Percentiles rank a stretch among this genome's conserved stretches.
phyloP scores from a whole-genome alignment of 108 stramenopile species.

The Pseudonitzschia delicatissima region DNA sequence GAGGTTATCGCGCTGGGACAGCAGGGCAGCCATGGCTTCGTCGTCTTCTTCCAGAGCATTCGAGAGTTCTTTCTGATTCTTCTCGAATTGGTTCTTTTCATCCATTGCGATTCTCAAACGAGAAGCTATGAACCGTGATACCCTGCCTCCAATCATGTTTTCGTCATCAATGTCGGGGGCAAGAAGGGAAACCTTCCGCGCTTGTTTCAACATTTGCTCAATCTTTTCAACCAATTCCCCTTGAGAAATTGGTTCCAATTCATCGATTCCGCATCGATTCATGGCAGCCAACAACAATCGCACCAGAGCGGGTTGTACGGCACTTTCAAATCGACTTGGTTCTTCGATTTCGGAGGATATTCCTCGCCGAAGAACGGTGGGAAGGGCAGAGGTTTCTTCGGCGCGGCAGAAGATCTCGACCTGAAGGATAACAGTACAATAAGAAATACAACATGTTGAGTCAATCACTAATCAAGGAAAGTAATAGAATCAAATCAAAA shows the following conservation, averaged over 20 bases:
- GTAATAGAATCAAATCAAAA: background rate
- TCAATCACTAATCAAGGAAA: background rate
- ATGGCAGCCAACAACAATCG: slow-evolving; percentile 18
- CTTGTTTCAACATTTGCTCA: slow-evolving; percentile 13
- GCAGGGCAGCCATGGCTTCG: background rate
- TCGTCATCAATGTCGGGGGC: background rate
- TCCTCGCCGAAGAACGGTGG: slow-evolving; percentile 22
- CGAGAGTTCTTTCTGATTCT: no score
- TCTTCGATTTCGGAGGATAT: slow-evolving; percentile 22
- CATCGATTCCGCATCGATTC: slow-evolving; percentile 14
- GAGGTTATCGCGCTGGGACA: background rate
- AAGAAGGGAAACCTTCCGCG: slow-evolving; percentile 7
- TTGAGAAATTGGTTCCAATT: background rate
- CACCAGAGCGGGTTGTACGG: slow-evolving; percentile 19
- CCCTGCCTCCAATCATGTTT: slow-evolving; percentile 20
- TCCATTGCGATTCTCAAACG: slow-evolving; percentile 10
- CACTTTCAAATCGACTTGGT: slow-evolving; percentile 18
- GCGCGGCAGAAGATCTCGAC: slow-evolving; percentile 31
- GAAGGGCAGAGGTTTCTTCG: slow-evolving; percentile 23
- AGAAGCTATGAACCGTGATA: slow-evolving; percentile 31
- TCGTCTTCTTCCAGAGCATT: no score
- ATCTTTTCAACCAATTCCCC: background rate
- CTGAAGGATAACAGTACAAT: slow-evolving; percentile 5
- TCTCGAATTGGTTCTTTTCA: background rate
- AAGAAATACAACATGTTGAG: background rate